phyloP scores from a whole-genome alignment of 2,329 filamentous ascomycete genomes.

The Lecanicillium sp. region DNA sequence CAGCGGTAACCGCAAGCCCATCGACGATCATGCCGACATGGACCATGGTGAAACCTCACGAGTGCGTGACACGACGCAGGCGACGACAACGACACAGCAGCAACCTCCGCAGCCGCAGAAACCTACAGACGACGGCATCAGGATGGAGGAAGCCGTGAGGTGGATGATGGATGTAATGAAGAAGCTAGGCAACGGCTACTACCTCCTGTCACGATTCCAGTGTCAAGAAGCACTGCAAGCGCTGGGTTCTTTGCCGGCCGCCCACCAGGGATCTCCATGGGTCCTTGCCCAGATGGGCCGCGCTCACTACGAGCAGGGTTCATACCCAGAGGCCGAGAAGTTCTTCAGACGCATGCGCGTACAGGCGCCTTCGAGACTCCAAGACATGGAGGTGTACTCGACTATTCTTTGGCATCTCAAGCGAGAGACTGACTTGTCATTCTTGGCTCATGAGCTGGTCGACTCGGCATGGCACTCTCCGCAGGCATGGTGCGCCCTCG shows the following conservation, averaged over 20 bases:
- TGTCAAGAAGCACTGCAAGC: conserved; percentile 70
- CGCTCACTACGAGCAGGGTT: conserved; percentile 83
- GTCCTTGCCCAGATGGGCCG: conserved; percentile 86
- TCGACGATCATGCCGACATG: conserved; percentile 60
- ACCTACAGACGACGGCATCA: conserved; percentile 44
- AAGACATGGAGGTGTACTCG: conserved; percentile 98
- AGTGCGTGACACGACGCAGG: conserved; percentile 37
- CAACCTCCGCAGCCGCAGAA: background rate
- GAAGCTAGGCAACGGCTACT: conserved; percentile 76
- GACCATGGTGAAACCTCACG: conserved; percentile 58
- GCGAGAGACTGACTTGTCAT: conserved; percentile 83
- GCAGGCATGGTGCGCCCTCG: conserved; percentile 91
- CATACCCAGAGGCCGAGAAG: conserved; percentile 80
- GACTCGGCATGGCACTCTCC: conserved; percentile 84
- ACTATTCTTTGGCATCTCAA: conserved; percentile 99
- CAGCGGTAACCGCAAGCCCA: conserved; percentile 79
- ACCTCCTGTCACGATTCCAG: conserved; percentile 70
- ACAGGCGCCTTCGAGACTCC: conserved; percentile 72
- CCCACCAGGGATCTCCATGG: conserved; percentile 87
- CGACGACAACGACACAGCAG: conserved; percentile 36
- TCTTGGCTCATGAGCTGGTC: conserved; percentile 83
- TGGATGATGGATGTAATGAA: conserved; percentile 75
- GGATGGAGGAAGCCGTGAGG: conserved; percentile 68
- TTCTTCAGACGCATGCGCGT: conserved; percentile 75
- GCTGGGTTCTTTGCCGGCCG: conserved; percentile 62